A percentile compares a stretch with the other conserved stretches of the same genome.
These are phyloP conservation scores for barley (Hordeum vulgare) DNA, from an alignment of 176 grass and related monocot genomes.

Conservation along the genomic window DNA sequence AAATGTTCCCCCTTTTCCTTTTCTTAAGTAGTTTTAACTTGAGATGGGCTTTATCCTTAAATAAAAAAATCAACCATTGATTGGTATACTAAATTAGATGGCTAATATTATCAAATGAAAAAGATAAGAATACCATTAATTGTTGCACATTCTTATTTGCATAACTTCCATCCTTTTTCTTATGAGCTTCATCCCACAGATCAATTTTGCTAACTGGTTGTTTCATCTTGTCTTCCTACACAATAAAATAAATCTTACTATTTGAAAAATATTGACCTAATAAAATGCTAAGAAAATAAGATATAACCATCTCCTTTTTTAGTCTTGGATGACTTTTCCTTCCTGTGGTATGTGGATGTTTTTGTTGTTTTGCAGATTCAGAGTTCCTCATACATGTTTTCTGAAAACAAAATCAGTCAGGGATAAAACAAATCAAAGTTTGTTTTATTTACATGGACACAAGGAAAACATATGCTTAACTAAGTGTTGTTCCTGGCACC, in stretches of 20 bases:
- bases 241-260: neutral
- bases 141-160: neutral
- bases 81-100: neutral
- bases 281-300: neutral
- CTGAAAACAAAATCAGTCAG: neutral
- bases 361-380: neutral
- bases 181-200: slow-evolving; percentile 1
- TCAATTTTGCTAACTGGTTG: neutral
- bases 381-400: neutral
- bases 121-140: neutral
- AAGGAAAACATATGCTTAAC: neutral
- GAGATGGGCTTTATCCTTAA: neutral
- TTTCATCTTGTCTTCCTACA: neutral
- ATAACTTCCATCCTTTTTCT: neutral
- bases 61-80: neutral
- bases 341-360: neutral
- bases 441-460: neutral
- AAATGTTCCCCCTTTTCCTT: neutral
- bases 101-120: neutral
- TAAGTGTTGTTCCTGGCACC: neutral
- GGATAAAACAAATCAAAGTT: neutral
- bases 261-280: neutral
- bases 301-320: neutral
- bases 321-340: neutral
- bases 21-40: neutral